A percentile compares a stretch with the other conserved stretches of the same genome.
Conservation (phyloP, 768 basidiomycete species). For the Amanita thiersii region DNA sequence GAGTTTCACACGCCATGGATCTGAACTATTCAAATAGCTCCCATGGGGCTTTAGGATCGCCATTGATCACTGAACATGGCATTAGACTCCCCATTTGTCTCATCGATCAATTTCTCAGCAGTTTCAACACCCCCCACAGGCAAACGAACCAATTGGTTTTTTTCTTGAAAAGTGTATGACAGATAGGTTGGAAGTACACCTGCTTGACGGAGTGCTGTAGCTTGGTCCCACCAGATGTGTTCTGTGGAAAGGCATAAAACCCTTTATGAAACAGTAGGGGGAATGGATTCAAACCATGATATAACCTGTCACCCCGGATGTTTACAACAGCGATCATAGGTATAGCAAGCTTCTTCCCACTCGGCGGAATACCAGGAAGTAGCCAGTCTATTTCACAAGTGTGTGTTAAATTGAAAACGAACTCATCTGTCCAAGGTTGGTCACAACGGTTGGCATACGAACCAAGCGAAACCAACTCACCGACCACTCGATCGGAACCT, state of each 20-base stretch:
- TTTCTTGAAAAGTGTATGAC: slow-evolving; percentile 17
- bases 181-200: slow-evolving; percentile 27
- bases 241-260: slow-evolving; percentile 16
- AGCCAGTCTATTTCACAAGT: slow-evolving; percentile 37
- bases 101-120: slow-evolving; percentile 27
- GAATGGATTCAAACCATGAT: slow-evolving; percentile 19
- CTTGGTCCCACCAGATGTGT: slow-evolving; percentile 41
- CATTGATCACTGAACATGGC: slow-evolving; percentile 28
- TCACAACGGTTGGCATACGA: neutral
- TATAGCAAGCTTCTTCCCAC: slow-evolving; percentile 36
- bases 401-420: slow-evolving; percentile 39
- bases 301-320: slow-evolving; percentile 32
- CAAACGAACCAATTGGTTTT: slow-evolving; percentile 20
- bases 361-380: slow-evolving; percentile 46
- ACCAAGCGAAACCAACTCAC: slow-evolving; percentile 17
- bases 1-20: too few species aligned
- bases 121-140: slow-evolving; percentile 29
- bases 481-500: slow-evolving; percentile 42
- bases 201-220: slow-evolving; percentile 26
- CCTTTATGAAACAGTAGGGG: neutral
- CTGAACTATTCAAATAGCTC: too few species aligned
- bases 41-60: too few species aligned
- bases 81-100: slow-evolving; percentile 27
- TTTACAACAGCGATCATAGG: slow-evolving; percentile 53
- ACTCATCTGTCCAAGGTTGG: slow-evolving; percentile 39